Evolutionary conservation across 164 flowering plant genomes (phyloP), one percentile per base, ranked within the genome.

Genomic region (Berberis vulgaris): DNA sequence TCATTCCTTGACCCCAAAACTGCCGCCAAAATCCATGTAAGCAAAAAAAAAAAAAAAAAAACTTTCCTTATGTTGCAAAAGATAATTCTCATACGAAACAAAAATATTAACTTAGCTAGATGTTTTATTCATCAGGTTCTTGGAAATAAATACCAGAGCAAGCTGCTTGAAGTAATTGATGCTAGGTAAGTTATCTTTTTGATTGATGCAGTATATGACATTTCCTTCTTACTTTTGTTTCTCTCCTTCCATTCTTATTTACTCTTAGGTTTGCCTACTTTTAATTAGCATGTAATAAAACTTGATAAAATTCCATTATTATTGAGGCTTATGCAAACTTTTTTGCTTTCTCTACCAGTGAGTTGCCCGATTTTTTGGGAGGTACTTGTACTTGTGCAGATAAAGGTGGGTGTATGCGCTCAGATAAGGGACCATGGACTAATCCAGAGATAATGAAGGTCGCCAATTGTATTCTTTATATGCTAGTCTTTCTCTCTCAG

Each of bases 401-500:
- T 60, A 78, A 83, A 59, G 96, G 98, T 55, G 98, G 98, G 3
- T 91, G 98, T 59, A 78, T 87, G 90, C 77, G 73, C 61, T 86
- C 94, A 13, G 96, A 91, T 56, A 91, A 85, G 70, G 97, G 97
- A n/a, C 97, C 97, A 42, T 91, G 97, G 97, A 85, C 88, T 47
- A 83, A 86, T 62, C 75, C 83, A 5, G 96, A 91, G 1, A 82
- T 83, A 12, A 2, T 91, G 72, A 84, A 85, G 91, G 97, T 70
- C 45, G 12, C 45, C 41, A 45, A 26, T 26, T 26, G 11, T 54
- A 52, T 13, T 54, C 38, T 6, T n/a, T 42, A 2, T 8, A n/a
- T 59, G 40, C 56, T 42, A 40, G 3, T 45, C 6, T 53, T 12
- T 10, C 5, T 1, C 11, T 42, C 43, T 40, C 4, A 9, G 3